Conservation (phyloP, 2,329 filamentous ascomycete genomes). For the Bipolaris cookei region DNA sequence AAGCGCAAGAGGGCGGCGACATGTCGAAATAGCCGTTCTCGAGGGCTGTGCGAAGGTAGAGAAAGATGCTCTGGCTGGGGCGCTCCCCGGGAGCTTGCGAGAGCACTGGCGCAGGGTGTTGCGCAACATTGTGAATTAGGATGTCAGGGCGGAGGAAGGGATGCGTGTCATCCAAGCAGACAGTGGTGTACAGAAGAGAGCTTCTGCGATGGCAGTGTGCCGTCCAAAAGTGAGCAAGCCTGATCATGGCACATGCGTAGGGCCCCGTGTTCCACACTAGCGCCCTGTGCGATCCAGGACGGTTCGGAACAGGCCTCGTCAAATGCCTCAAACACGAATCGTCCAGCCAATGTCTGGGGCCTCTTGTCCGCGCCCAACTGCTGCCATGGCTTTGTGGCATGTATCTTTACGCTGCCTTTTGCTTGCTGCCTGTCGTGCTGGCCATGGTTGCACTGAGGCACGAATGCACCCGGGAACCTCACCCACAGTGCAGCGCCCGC, state of each 20-base stretch:
- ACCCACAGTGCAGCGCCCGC: slow-evolving; percentile 9
- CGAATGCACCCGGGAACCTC: background rate
- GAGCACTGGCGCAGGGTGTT: slow-evolving; percentile 70
- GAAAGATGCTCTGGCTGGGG: slow-evolving; percentile 54
- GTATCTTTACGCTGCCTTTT: background rate
- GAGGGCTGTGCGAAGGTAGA: slow-evolving; percentile 50
- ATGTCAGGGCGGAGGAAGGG: slow-evolving; percentile 23
- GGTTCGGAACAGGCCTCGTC: slow-evolving; percentile 18
- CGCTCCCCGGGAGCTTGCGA: slow-evolving; percentile 65
- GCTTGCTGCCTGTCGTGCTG: background rate
- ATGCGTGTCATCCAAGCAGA: slow-evolving; percentile 43
- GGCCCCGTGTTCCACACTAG: slow-evolving; percentile 29
- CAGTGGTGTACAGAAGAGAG: slow-evolving; percentile 26
- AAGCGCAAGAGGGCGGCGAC: slow-evolving; percentile 56
- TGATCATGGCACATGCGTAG: slow-evolving; percentile 21
- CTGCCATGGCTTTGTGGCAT: background rate
- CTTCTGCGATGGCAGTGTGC: slow-evolving; percentile 28
- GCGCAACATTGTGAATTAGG: slow-evolving; percentile 69
- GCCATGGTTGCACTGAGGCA: background rate
- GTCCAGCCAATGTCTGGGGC: slow-evolving; percentile 1
- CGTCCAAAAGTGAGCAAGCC: slow-evolving; percentile 24
- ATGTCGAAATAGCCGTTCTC: slow-evolving; percentile 53
- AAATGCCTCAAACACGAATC: slow-evolving; percentile 34
- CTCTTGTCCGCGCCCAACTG: background rate
- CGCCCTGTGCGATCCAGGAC: slow-evolving; percentile 17